Evolutionary conservation across 2,329 filamentous ascomycete genomes (phyloP).

Genomic region (Monosporascus sp.): DNA sequence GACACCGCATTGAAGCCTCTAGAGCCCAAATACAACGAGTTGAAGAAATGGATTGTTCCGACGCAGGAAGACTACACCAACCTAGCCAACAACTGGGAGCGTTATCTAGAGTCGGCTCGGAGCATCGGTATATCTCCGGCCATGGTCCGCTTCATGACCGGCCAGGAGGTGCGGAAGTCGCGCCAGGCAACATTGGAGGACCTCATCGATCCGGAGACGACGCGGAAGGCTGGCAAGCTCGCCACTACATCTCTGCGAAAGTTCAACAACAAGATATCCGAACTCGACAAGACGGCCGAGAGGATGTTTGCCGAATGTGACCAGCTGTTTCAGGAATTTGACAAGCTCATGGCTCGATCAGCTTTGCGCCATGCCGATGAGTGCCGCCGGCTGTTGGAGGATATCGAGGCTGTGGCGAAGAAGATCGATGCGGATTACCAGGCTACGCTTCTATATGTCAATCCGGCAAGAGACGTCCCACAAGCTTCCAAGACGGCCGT

Average conservation of each 20-base stretch:
- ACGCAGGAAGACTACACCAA: slow-evolving; percentile 62
- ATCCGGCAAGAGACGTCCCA: slow-evolving; percentile 53
- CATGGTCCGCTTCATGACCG: slow-evolving; percentile 63
- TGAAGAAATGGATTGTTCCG: slow-evolving; percentile 64
- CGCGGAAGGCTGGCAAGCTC: slow-evolving; percentile 65
- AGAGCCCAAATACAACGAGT: slow-evolving; percentile 65
- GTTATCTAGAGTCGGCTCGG: slow-evolving; percentile 58
- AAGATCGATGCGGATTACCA: slow-evolving; percentile 87
- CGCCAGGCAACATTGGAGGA: slow-evolving; percentile 61
- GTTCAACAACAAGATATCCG: slow-evolving; percentile 54
- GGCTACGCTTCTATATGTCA: slow-evolving; percentile 63
- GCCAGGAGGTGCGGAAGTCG: slow-evolving; percentile 36
- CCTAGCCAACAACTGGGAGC: slow-evolving; percentile 62
- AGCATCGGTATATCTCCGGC: slow-evolving; percentile 58
- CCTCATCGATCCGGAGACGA: slow-evolving; percentile 68
- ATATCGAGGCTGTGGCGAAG: slow-evolving; percentile 78
- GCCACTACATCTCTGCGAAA: slow-evolving; percentile 53
- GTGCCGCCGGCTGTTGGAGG: slow-evolving; percentile 64
- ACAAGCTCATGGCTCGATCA: slow-evolving; percentile 50
- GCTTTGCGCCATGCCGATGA: slow-evolving; percentile 56
- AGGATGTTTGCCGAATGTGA: slow-evolving; percentile 58
- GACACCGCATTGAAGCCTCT: slow-evolving; percentile 67
- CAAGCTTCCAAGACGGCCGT: slow-evolving; percentile 60
- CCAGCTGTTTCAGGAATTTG: slow-evolving; percentile 56
- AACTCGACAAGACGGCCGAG: slow-evolving; percentile 55